Percentiles rank a stretch among this genome's conserved stretches.
These are phyloP conservation scores for Fallopia convolvulus DNA, from an alignment of 148 eudicot genomes.

Conservation along the genomic window DNA sequence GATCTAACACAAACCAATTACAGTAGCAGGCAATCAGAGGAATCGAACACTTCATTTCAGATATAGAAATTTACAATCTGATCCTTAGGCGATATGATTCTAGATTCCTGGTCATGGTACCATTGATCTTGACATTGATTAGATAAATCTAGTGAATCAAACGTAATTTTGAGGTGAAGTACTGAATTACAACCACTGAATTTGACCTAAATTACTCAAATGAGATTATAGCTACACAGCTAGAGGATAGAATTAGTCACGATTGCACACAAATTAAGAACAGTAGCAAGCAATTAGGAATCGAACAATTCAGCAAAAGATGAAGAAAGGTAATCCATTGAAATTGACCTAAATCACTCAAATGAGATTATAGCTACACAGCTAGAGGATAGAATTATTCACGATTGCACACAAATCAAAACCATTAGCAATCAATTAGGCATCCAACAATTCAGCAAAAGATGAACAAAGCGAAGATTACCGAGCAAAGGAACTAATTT, in stretches of 20 bases:
- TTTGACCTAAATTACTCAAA: neutral
- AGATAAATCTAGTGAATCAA: neutral
- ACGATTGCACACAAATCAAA: neutral
- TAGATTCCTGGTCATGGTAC: neutral
- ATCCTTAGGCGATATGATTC: too few relatives aligned
- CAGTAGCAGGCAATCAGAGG: neutral
- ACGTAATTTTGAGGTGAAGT: neutral
- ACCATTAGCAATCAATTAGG: neutral
- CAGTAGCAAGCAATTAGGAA: neutral
- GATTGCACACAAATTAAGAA: neutral
- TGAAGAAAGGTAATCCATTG: neutral
- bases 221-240: neutral
- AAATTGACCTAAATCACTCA: neutral
- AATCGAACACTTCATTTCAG: neutral
- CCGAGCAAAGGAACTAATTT: constrained; percentile 5
- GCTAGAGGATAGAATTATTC: neutral
- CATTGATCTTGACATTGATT: neutral
- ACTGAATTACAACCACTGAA: neutral
- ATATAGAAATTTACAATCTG: neutral
- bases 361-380: neutral
- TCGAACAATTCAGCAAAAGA: neutral
- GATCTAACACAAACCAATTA: neutral
- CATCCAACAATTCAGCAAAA: neutral
- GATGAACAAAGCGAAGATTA: constrained; percentile 12
- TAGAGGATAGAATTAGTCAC: neutral